Base-by-base conservation (phyloP, 1,139 yeast species). In the Trichomonascaceae sp. region DNA sequence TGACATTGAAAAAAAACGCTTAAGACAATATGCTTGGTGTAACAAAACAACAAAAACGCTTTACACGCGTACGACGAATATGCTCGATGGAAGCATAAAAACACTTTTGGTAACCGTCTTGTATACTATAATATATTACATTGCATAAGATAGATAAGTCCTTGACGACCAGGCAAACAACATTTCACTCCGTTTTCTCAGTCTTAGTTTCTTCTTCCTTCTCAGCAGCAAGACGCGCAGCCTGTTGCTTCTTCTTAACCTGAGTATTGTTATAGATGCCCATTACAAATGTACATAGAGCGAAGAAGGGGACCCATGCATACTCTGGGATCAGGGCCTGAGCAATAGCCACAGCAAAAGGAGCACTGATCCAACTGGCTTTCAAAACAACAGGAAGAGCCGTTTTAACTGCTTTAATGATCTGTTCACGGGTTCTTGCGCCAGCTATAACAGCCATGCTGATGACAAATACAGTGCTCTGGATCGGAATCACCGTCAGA, bases 221-320 rank as follows among this genome's bases (percentile, higher is more conserved):
- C 45, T 53, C 47, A 47, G 58, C 50, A 32, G 52, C 52, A 30
- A 44, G 36, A 19, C 45, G 36, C 3, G 24, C 22, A 10, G 45
- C 45, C 18, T 44, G 32, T 45, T 60, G 59, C 56, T 57, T 56
- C 51, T 38, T 49, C 58, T 69, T 73, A 65, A 85, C 74, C 63
- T 79, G 74, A 48, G 85, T 80, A 69, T 89, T 89, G 69, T 88
- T 93, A 62, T 81, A 80, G 3, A 96, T 87, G 17, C 93, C 90
- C 59, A 89, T 72, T 43, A 85, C 67, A 64, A 88, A 88, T 63
- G 83, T 87, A 45, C 88, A 83, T 57, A 85, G 66, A 58, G 84
- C 83, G 73, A 87, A 87, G 71, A 87, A 87, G 1, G 88, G 88
- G 8, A 87, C 89, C 96, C 96, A 89, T 49, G 85, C 78, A 60